phyloP scores from a whole-genome alignment of 78 protist genomes.

The Dictyostelium purpureum region DNA sequence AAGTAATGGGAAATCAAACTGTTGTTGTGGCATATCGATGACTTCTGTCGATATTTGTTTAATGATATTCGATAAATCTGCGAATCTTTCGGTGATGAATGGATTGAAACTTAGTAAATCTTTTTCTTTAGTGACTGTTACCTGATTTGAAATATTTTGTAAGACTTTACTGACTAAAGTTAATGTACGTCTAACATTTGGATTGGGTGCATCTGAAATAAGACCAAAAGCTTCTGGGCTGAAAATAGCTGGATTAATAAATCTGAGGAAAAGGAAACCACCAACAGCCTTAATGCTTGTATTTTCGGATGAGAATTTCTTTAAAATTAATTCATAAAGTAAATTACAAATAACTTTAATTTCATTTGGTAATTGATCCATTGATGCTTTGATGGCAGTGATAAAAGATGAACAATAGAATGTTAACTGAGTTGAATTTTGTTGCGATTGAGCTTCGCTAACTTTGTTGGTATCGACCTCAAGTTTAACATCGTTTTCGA shows the following conservation, averaged over 20 bases:
- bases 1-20: background rate
- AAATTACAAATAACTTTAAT: background rate
- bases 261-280: constrained; percentile 27
- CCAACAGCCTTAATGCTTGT: background rate
- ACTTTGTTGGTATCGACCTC: constrained; percentile 26
- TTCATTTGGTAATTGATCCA: background rate
- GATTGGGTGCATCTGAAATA: background rate
- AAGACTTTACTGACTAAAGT: constrained; percentile 6
- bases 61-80: background rate
- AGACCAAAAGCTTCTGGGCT: background rate
- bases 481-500: background rate
- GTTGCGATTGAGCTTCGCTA: background rate
- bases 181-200: background rate
- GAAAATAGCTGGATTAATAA: constrained; percentile 8
- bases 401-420: background rate
- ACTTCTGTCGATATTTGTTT: background rate
- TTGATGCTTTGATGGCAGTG: background rate
- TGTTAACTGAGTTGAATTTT: background rate
- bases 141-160: constrained; percentile 47
- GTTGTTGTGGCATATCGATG: background rate
- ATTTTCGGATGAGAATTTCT: background rate
- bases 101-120: background rate
- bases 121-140: background rate
- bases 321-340: background rate
- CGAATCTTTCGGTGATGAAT: background rate